Percentiles rank a stretch among this genome's conserved stretches.
Evolutionary conservation across 306 rosid genomes (phyloP).

Genomic region (Fragaria nilgerrensis): DNA sequence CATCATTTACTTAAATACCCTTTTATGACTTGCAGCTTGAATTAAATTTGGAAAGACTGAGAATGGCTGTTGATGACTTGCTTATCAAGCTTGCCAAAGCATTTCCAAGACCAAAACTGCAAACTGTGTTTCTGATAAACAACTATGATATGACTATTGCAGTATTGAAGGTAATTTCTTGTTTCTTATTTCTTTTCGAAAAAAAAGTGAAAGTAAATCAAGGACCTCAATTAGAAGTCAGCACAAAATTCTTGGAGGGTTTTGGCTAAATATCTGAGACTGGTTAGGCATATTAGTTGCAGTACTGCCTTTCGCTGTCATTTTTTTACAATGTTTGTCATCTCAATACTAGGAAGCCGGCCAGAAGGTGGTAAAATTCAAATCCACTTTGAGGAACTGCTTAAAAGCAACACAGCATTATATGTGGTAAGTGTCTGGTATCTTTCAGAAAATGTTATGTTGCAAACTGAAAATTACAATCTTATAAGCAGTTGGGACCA

Average conservation of each 20-base stretch:
- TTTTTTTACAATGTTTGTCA: conserved; percentile 24
- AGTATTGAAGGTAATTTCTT: conserved; percentile 70
- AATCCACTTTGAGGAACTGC: conserved; percentile 87
- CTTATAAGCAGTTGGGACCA: background rate
- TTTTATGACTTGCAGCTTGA: conserved; percentile 64
- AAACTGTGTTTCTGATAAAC: conserved; percentile 89
- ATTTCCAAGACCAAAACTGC: conserved; percentile 70
- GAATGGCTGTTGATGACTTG: conserved; percentile 95
- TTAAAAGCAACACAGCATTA: conserved; percentile 88
- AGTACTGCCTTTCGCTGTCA: conserved; percentile 1
- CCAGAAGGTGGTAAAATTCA: conserved; percentile 89
- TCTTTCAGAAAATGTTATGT: background rate
- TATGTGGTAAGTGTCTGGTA: conserved; percentile 68
- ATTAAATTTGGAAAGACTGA: conserved; percentile 77
- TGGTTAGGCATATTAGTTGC: conserved; percentile 3
- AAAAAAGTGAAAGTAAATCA: background rate
- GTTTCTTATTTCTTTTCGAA: background rate
- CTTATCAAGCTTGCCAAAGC: conserved; percentile 92
- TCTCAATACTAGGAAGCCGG: conserved; percentile 76
- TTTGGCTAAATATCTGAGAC: background rate
- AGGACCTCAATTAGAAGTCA: conserved; percentile 2
- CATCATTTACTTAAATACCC: conserved; percentile 2
- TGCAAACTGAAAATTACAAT: background rate
- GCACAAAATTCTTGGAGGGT: background rate
- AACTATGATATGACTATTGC: conserved; percentile 96